phyloP scores from a whole-genome alignment of 2,329 filamentous ascomycete species.

The Chaetomium sp. region DNA sequence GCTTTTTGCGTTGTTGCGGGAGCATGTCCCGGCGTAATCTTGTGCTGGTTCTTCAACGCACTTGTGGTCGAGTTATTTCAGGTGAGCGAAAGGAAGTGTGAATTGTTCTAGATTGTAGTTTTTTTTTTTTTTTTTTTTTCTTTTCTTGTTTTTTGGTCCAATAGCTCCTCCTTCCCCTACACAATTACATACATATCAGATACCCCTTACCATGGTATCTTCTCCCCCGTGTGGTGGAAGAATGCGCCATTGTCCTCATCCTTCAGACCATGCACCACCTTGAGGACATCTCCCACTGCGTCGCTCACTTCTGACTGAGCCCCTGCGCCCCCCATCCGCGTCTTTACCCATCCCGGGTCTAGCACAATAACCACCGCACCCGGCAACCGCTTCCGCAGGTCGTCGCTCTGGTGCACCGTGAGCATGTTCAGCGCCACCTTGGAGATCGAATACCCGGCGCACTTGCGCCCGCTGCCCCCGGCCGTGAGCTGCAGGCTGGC shows the following conservation, averaged over 20 bases:
- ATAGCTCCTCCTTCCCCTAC: too few relatives aligned
- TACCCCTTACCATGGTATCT: constrained; percentile 23
- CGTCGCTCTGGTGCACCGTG: constrained; percentile 23
- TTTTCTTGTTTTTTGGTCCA: not conserved
- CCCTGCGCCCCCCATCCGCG: constrained; percentile 27
- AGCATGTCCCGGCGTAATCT: too few relatives aligned
- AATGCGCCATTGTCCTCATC: constrained; percentile 34
- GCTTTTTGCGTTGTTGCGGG: not conserved
- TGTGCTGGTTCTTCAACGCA: too few relatives aligned
- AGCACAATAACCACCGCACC: constrained; percentile 27
- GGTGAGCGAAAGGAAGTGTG: not conserved
- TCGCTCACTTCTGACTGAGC: constrained; percentile 25
- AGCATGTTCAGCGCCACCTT: constrained; percentile 32
- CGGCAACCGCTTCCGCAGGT: constrained; percentile 23
- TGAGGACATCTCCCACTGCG: constrained; percentile 52
- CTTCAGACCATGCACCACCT: constrained; percentile 66
- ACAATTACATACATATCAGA: too few relatives aligned
- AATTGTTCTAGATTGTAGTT: not conserved
- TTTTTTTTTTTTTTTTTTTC: not conserved
- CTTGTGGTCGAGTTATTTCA: too few relatives aligned
- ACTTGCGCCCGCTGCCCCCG: constrained; percentile 26
- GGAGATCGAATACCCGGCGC: constrained; percentile 30
- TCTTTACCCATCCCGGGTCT: constrained; percentile 33
- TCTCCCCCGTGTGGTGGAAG: constrained; percentile 19
- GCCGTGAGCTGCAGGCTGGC: constrained; percentile 30